Evolutionary conservation across 2,329 filamentous ascomycete species (phyloP).

Genomic region (Fusarium duplospermum): DNA sequence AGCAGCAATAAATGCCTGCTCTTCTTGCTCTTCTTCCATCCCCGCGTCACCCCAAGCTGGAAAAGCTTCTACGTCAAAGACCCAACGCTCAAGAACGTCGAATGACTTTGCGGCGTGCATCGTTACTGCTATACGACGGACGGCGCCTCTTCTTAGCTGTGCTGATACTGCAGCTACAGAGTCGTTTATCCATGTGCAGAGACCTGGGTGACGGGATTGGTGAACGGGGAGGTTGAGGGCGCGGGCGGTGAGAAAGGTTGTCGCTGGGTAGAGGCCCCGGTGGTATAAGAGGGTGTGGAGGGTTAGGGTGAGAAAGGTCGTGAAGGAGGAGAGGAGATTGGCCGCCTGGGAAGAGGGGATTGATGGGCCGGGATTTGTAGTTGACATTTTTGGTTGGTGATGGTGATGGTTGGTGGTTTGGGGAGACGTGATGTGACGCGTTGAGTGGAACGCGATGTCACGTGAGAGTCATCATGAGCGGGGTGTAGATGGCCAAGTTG

Average conservation of each 20-base stretch:
- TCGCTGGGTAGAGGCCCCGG: conserved; percentile 79
- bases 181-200: conserved; percentile 88
- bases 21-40: neutral
- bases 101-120: conserved; percentile 55
- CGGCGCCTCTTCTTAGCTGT: conserved; percentile 72
- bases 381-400: conserved; percentile 11
- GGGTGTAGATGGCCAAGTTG: neutral
- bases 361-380: conserved; percentile 11
- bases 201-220: conserved; percentile 86
- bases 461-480: conserved; percentile 23
- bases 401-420: conserved; percentile 8
- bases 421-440: conserved; percentile 29
- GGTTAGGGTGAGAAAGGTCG: conserved; percentile 82
- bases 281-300: conserved; percentile 90
- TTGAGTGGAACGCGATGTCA: conserved; percentile 43
- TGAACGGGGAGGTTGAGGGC: conserved; percentile 88
- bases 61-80: conserved; percentile 67
- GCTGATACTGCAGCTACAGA: conserved; percentile 78
- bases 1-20: conserved; percentile 40
- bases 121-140: conserved; percentile 61
- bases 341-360: conserved; percentile 52
- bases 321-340: conserved; percentile 74
- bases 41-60: conserved; percentile 50
- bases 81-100: conserved; percentile 69
- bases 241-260: conserved; percentile 81